A percentile compares a stretch with the other conserved stretches of the same genome.
Evolutionary conservation across 345 rosid genomes (phyloP).

Genomic region (Linum lewisii): DNA sequence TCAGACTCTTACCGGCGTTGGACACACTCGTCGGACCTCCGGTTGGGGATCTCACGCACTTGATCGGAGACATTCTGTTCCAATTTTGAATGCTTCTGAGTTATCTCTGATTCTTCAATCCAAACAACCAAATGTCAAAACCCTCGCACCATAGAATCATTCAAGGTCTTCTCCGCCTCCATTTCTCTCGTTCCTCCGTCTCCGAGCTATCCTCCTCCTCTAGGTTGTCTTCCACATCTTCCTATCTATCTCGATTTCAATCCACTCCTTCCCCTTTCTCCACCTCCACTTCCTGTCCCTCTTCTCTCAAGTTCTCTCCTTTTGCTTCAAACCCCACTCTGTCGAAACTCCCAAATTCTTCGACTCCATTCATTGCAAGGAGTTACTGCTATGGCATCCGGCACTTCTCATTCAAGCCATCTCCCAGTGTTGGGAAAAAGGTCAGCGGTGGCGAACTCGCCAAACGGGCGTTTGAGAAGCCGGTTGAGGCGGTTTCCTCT

Average conservation of each 20-base stretch:
- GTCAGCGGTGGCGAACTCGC: constrained; percentile 27
- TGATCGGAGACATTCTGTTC: too few relatives aligned
- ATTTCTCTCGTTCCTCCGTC: too few relatives aligned
- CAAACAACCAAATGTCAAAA: background rate
- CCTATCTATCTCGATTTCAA: background rate
- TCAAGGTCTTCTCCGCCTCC: background rate
- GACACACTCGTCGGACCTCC: too few relatives aligned
- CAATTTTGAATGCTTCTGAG: background rate
- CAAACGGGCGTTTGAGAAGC: constrained; percentile 45
- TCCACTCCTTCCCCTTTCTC: background rate
- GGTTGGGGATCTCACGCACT: too few relatives aligned
- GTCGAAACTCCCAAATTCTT: background rate
- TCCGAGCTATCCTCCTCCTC: background rate
- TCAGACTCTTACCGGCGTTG: too few relatives aligned
- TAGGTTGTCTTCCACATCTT: background rate
- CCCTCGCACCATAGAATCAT: background rate
- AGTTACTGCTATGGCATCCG: constrained; percentile 15
- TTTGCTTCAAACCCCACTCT: background rate
- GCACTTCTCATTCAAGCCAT: constrained; percentile 32
- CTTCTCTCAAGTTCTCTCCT: background rate
- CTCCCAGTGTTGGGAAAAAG: constrained; percentile 20
- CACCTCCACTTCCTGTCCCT: background rate
- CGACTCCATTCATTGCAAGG: background rate
- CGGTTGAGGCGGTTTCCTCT: constrained; percentile 38
- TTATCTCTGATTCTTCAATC: background rate